Conservation (phyloP, 169 alveolate genomes). For the Babesia sp. region DNA sequence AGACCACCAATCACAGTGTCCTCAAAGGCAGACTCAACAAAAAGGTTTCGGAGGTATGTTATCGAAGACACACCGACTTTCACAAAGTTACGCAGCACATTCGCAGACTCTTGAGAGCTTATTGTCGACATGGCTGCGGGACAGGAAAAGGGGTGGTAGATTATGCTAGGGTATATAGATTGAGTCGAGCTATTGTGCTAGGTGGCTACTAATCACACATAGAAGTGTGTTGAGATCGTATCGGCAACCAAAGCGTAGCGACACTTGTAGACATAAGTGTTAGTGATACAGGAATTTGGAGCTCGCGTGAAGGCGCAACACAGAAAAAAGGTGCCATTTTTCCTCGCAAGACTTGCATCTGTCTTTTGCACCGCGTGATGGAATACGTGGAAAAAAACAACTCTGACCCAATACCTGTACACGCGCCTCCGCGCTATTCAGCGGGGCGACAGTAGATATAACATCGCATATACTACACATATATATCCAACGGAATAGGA, state of each 20-base stretch:
- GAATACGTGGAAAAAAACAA: neutral
- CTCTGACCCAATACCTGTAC: neutral
- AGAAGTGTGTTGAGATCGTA: no score
- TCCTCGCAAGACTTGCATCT: slow-evolving; percentile 7
- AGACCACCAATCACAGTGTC: slow-evolving; percentile 57
- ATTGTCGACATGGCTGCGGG: slow-evolving; percentile 15
- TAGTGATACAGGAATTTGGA: no score
- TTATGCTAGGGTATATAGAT: no score
- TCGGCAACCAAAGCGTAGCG: no score
- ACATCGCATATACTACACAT: neutral
- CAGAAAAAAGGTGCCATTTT: neutral
- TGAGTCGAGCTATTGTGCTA: no score
- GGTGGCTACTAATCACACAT: no score
- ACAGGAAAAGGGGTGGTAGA: no score
- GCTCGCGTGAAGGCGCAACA: neutral
- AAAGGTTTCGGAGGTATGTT: slow-evolving; percentile 60
- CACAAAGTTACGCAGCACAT: slow-evolving; percentile 57
- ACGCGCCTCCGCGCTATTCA: neutral
- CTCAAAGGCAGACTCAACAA: slow-evolving; percentile 55
- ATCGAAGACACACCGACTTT: slow-evolving; percentile 53
- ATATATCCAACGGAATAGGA: neutral
- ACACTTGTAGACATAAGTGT: no score
- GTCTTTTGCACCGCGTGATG: neutral
- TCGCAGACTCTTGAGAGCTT: slow-evolving; percentile 37
- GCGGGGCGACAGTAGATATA: neutral